phyloP scores from a whole-genome alignment of 768 basidiomycete species.

The Trametes villosa region DNA sequence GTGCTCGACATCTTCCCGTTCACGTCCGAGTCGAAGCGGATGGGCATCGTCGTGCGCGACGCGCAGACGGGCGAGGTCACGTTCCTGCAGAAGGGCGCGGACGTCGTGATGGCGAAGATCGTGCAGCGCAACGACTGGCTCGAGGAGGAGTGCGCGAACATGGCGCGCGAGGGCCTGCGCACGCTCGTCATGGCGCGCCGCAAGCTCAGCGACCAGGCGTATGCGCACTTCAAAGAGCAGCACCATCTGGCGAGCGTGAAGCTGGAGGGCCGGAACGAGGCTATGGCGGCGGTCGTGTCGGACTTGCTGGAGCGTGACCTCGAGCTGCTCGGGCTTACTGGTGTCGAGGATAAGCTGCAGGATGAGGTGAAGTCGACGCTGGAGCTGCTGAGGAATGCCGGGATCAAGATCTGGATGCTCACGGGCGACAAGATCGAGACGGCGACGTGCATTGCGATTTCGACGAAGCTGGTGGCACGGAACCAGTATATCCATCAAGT shows the following conservation, averaged over 20 bases:
- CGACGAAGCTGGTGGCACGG: slow-evolving; percentile 92
- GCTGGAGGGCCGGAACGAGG: slow-evolving; percentile 80
- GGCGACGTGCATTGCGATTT: slow-evolving; percentile 96
- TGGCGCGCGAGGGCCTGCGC: slow-evolving; percentile 94
- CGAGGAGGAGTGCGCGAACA: slow-evolving; percentile 97
- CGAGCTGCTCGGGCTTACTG: slow-evolving; percentile 91
- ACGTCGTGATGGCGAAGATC: slow-evolving; percentile 96
- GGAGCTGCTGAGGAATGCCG: slow-evolving; percentile 91
- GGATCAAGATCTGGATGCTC: slow-evolving; percentile 99
- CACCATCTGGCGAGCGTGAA: slow-evolving; percentile 81
- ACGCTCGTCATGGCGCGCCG: slow-evolving; percentile 94
- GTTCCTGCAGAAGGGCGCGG: slow-evolving; percentile 96
- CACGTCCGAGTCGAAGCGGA: slow-evolving; percentile 97
- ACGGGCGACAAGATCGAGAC: slow-evolving; percentile 99
- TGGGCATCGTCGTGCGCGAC: slow-evolving; percentile 96
- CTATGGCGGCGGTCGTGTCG: slow-evolving; percentile 73
- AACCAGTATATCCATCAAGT: slow-evolving; percentile 98
- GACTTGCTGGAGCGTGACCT: slow-evolving; percentile 86
- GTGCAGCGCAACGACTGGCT: slow-evolving; percentile 98
- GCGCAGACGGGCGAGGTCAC: slow-evolving; percentile 72
- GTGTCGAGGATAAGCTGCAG: slow-evolving; percentile 99
- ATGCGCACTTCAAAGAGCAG: slow-evolving; percentile 68
- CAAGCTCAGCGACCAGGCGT: slow-evolving; percentile 68
- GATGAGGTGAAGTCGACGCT: slow-evolving; percentile 95
- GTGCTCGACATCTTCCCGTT: slow-evolving; percentile 97